phyloP scores from a whole-genome alignment of 2,329 filamentous ascomycete genomes.

The Apiospora saccharicola region DNA sequence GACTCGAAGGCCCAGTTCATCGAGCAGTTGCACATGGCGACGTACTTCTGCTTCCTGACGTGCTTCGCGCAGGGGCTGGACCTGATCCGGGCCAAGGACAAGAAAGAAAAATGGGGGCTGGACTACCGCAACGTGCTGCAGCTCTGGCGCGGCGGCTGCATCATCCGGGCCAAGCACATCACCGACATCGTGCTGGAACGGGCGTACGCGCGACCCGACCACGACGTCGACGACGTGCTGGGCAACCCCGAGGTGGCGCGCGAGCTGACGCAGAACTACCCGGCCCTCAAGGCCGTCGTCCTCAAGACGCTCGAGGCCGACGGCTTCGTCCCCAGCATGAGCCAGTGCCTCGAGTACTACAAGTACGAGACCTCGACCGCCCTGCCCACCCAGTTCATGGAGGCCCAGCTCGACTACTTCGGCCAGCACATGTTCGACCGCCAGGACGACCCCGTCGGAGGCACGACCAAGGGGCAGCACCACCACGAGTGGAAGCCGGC shows the following conservation, averaged over 20 bases:
- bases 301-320: constrained; percentile 62
- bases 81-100: constrained; percentile 65
- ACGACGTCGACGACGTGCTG: constrained; percentile 52
- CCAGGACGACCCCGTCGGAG: constrained; percentile 59
- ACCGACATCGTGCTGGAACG: constrained; percentile 60
- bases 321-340: constrained; percentile 66
- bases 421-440: constrained; percentile 71
- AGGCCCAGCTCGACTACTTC: constrained; percentile 76
- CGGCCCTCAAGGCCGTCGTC: constrained; percentile 62
- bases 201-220: constrained; percentile 48
- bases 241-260: constrained; percentile 53
- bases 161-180: constrained; percentile 73
- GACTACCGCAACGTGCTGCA: constrained; percentile 59
- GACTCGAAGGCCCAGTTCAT: constrained; percentile 54
- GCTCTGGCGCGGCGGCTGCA: constrained; percentile 75
- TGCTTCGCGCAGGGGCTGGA: constrained; percentile 73
- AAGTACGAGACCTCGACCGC: constrained; percentile 68
- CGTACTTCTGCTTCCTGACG: constrained; percentile 67
- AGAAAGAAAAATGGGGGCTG: constrained; percentile 66
- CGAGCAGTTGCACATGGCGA: constrained; percentile 65
- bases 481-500: constrained; percentile 69
- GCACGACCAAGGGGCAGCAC: constrained; percentile 63
- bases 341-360: constrained; percentile 70
- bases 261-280: constrained; percentile 60
- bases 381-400: constrained; percentile 73